Percentiles rank a stretch among this genome's conserved stretches.
Conservation (phyloP, 1,139 yeast genomes). For the Meyerozyma carpophila region DNA sequence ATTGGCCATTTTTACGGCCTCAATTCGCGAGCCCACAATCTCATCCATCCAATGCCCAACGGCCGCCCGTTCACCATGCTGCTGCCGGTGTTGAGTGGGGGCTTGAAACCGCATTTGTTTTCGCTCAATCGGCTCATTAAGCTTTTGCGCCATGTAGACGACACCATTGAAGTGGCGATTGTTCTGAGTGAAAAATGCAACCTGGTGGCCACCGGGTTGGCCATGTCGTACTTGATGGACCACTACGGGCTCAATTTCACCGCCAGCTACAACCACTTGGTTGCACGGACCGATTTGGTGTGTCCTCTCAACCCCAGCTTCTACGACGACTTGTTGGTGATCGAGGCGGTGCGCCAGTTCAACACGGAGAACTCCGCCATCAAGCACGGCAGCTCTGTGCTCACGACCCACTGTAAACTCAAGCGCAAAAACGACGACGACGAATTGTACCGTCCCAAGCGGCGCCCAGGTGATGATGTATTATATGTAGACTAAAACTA, state of each 20-base stretch:
- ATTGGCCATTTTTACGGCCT: constrained; percentile 31
- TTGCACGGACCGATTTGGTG: constrained; percentile 14
- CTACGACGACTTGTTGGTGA: constrained; percentile 38
- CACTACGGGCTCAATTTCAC: constrained; percentile 31
- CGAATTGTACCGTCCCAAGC: not conserved
- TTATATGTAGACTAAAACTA: constrained; percentile 1
- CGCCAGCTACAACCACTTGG: constrained; percentile 20
- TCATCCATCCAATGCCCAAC: constrained; percentile 29
- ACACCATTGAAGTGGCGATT: constrained; percentile 29
- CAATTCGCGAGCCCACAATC: constrained; percentile 23
- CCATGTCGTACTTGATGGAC: constrained; percentile 40
- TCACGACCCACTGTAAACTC: constrained; percentile 28
- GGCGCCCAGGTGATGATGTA: not conserved
- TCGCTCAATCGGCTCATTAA: constrained; percentile 33
- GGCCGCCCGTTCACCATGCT: constrained; percentile 20
- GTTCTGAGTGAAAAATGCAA: constrained; percentile 28
- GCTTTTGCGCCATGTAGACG: constrained; percentile 30
- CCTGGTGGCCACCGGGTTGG: constrained; percentile 29
- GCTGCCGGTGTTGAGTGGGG: constrained; percentile 38
- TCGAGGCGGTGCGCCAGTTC: constrained; percentile 38
- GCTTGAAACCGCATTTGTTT: constrained; percentile 34
- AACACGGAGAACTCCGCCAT: constrained; percentile 28
- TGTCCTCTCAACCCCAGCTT: constrained; percentile 25
- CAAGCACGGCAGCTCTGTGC: constrained; percentile 23
- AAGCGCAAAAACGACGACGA: constrained; percentile 26